Base-by-base conservation (phyloP, 352 stramenopile species). In the Pythium monospermum region DNA sequence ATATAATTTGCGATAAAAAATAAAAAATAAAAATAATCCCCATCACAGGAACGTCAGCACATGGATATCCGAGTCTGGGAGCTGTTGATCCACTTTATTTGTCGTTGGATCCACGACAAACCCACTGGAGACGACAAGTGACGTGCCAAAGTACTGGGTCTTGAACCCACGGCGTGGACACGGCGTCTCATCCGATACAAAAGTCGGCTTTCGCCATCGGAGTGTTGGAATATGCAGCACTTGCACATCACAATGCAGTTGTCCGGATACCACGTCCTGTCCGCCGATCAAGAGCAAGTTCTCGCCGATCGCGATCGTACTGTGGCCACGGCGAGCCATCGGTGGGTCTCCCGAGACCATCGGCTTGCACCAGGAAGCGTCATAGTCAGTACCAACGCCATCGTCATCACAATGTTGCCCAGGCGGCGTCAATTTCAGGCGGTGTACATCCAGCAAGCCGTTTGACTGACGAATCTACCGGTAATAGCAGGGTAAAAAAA, bases 151-250 rank as follows among this genome's bases (percentile, higher is more conserved):
- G 57, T 68, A 90, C 53, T 87, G 79, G 36, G 65, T 83, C 64
- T 87, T 91, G 66, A 88, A 87, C n/a, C 79, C 79, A 38, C 76
- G 64, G 1, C 76, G 76, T 39, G 79, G 64, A 44, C 79, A 81
- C 19, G 79, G 76, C 0, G 60, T 41, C 15, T 22, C 12, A 6
- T 81, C 42, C 3, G 72, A 66, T 2, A 46, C 47, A 3, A 83
- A 51, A 5, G 67, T 55, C 16, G 75, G 39, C 0, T 39, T 41
- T 18, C 27, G 41, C 79, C 79, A 91, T 15, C 33, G 58, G 8
- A 71, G 57, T 1, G 30, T 31, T 2, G 35, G 37, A 28, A 74
- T 44, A 31, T 83, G 51, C 1, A 88, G 53, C 22, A 87, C 62
- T 1, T 61, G 63, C 19, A 86, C 51, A 26, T 86, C 73, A 38